These are phyloP conservation scores for Chondrus crispus DNA, from an alignment of 23 red algal species.

Conservation along the genomic window DNA sequence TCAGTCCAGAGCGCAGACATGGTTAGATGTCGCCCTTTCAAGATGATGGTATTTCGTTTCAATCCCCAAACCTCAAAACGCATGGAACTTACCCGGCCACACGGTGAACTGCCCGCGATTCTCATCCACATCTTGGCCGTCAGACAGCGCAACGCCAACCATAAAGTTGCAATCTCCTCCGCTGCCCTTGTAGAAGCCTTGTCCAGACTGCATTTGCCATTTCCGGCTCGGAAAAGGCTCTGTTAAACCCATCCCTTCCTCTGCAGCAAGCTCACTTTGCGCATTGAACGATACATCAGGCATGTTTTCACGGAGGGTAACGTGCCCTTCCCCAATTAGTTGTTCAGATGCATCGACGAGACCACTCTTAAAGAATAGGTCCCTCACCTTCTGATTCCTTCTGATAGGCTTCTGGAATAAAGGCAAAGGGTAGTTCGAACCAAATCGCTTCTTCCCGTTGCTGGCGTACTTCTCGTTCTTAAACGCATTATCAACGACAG, in stretches of 20 bases:
- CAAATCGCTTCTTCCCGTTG: background rate
- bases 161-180: background rate
- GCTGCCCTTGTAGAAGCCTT: background rate
- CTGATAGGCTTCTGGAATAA: conserved; percentile 8
- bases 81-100: conserved; percentile 31
- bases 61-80: background rate
- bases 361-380: conserved; percentile 12
- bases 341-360: conserved; percentile 20
- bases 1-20: too few relatives aligned
- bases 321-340: background rate
- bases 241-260: background rate
- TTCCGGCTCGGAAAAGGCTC: background rate
- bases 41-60: too few relatives aligned
- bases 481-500: conserved; percentile 23
- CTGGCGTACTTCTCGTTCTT: background rate
- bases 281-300: background rate
- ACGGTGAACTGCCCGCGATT: conserved; percentile 51
- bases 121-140: conserved; percentile 24
- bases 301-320: background rate
- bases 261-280: background rate
- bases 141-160: conserved; percentile 31
- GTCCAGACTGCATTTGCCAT: conserved; percentile 2
- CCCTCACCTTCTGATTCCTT: background rate
- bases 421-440: background rate
- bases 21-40: too few relatives aligned